Evolutionary conservation across 2,329 filamentous ascomycete genomes (phyloP), one percentile per base, ranked within the genome.

Genomic region (Colletotrichum camelliae): DNA sequence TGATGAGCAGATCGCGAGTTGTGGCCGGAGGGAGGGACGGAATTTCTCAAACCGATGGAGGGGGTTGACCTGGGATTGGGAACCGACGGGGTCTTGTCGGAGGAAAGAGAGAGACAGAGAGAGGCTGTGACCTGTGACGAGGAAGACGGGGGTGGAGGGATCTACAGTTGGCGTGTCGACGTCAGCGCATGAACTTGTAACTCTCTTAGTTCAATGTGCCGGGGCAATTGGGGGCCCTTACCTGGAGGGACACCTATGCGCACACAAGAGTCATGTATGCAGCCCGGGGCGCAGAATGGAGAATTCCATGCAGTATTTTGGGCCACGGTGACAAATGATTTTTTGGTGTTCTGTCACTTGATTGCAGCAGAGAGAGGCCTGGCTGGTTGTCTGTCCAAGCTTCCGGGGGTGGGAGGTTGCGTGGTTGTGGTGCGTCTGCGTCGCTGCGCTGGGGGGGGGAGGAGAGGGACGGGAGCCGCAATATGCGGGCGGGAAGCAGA

Each of bases 151-250:
- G 67, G 67, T 66, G 52, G 71, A 80, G 82, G 81, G 82, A 85
- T 83, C 81, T 79, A 80, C 81, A 82, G 81, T 81, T 82, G 79
- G 83, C 80, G 85, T 81, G 84, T 84, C 86, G 86, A 89, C 87
- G 87, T 89, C 87, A 89, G 87, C 85, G 87, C 86, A 86, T 86
- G 81, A 85, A 83, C 76, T 79, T 79, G 78, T 79, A 67, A 72
- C 76, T 74, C 72, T 77, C 58, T 74, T 75, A 70, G 71, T 70
- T 66, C 70, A 62, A 64, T 65, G 70, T 75, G 72, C 52, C 37
- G 72, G 72, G 67, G 71, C 72, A 65, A 74, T 76, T 76, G 71
- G 66, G 67, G 74, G 60, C 71, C 73, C 70, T 52, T 73, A 67
- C 64, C 64, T 73, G 55, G 64, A 73, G 71, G 70, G 58, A 57